Percentiles rank a stretch among this genome's conserved stretches.
These are phyloP conservation scores for Karstenula rhodostoma DNA, from an alignment of 2,329 filamentous ascomycete species.

Conservation along the genomic window DNA sequence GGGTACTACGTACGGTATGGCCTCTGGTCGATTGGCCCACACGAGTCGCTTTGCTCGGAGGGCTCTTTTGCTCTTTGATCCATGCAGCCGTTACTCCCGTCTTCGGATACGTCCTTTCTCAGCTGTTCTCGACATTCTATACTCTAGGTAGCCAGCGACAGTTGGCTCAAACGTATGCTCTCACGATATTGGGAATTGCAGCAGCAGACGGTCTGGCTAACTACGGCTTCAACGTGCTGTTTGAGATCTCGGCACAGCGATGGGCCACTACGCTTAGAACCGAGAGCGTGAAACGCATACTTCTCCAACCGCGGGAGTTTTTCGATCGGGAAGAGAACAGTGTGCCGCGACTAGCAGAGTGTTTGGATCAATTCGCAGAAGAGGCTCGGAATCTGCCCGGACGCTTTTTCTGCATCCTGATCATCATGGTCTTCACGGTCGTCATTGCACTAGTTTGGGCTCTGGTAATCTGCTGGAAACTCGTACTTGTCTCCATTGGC, in stretches of 20 bases:
- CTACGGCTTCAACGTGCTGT: constrained; percentile 72
- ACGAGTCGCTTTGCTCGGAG: constrained; percentile 65
- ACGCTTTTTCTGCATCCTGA: constrained; percentile 74
- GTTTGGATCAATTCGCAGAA: constrained; percentile 82
- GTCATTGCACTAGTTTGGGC: constrained; percentile 77
- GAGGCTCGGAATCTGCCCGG: constrained; percentile 86
- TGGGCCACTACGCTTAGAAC: constrained; percentile 80
- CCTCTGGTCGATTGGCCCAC: constrained; percentile 65
- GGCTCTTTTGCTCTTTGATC: constrained; percentile 67
- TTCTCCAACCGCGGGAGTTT: constrained; percentile 80
- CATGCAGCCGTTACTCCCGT: constrained; percentile 74
- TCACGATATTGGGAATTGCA: constrained; percentile 74
- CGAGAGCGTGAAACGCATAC: constrained; percentile 72
- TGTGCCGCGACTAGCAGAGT: constrained; percentile 70
- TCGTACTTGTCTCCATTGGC: constrained; percentile 78
- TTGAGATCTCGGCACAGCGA: constrained; percentile 74
- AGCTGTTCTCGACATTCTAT: constrained; percentile 76
- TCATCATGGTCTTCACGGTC: constrained; percentile 74
- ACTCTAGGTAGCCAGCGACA: constrained; percentile 57
- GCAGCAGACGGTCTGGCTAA: constrained; percentile 70
- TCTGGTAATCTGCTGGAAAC: constrained; percentile 76
- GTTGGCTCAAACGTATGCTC: constrained; percentile 70
- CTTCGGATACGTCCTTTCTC: constrained; percentile 79
- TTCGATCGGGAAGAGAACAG: constrained; percentile 76
- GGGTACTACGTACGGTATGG: constrained; percentile 76